phyloP scores from a whole-genome alignment of 2,329 filamentous ascomycete genomes.

The Colletotrichum sp. region DNA sequence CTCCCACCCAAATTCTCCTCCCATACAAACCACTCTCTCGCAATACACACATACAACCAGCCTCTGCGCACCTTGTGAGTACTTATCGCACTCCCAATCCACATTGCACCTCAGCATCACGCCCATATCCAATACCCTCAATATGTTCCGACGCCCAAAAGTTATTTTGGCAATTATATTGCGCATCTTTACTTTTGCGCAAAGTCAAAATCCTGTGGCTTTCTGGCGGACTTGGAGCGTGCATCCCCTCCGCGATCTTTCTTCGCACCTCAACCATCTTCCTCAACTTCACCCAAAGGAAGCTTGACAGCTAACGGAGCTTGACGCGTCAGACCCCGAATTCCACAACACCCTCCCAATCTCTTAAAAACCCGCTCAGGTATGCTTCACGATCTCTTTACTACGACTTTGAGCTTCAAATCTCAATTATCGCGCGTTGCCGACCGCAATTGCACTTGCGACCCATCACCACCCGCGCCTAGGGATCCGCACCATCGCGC shows the following conservation, averaged over 20 bases:
- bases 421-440: slow-evolving; percentile 32
- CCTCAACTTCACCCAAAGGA: neutral
- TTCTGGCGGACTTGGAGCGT: neutral
- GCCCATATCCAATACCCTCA: slow-evolving; percentile 13
- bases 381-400: slow-evolving; percentile 35
- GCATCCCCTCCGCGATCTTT: slow-evolving; percentile 11
- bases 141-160: neutral
- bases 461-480: slow-evolving; percentile 16
- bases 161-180: neutral
- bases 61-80: slow-evolving; percentile 50
- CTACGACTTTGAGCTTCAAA: slow-evolving; percentile 38
- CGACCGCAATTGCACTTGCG: slow-evolving; percentile 45
- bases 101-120: slow-evolving; percentile 41
- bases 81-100: slow-evolving; percentile 41
- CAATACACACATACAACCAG: slow-evolving; percentile 47
- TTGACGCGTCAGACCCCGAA: slow-evolving; percentile 33
- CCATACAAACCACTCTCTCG: slow-evolving; percentile 54
- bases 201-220: neutral
- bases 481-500: slow-evolving; percentile 24
- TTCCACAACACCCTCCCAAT: slow-evolving; percentile 28
- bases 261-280: neutral
- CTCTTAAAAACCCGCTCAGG: slow-evolving; percentile 31
- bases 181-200: neutral
- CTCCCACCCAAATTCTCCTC: slow-evolving; percentile 57
- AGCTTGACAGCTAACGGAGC: slow-evolving; percentile 28